These are phyloP conservation scores for Basipetospora chlamydospora DNA, from an alignment of 2,329 filamentous ascomycete species.

Conservation along the genomic window DNA sequence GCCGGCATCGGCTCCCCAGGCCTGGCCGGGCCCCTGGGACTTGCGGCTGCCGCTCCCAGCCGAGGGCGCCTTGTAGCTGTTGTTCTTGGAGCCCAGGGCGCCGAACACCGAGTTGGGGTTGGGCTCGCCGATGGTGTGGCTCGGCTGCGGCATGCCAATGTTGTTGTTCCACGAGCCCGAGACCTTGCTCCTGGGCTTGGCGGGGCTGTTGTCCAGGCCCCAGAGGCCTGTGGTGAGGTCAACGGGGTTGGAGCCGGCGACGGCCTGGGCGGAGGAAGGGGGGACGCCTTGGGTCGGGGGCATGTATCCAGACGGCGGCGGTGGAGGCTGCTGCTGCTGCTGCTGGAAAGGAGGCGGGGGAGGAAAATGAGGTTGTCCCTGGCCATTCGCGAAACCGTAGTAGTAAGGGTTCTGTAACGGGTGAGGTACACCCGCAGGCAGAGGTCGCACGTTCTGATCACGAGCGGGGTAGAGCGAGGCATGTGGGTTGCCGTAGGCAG, in stretches of 20 bases:
- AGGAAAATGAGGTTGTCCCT: background rate
- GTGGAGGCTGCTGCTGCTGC: background rate
- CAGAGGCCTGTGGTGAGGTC: background rate
- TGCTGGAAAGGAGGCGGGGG: background rate
- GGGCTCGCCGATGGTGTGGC: background rate
- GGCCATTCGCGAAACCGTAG: conserved; percentile 14
- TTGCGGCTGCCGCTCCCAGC: too few species aligned
- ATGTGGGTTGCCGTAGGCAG: conserved; percentile 36
- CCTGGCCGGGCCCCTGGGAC: too few species aligned
- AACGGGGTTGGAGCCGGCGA: background rate
- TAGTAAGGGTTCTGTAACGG: conserved; percentile 24
- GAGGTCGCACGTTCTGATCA: conserved; percentile 10
- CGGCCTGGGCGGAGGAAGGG: background rate
- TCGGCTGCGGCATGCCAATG: conserved; percentile 14
- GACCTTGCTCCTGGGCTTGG: conserved; percentile 11
- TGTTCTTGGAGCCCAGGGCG: background rate
- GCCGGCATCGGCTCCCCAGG: too few species aligned
- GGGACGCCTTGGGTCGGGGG: background rate
- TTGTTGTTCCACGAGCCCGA: conserved; percentile 16
- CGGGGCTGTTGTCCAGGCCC: conserved; percentile 5
- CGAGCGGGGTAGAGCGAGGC: conserved; percentile 30
- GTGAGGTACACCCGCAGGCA: conserved; percentile 13
- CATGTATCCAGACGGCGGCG: background rate
- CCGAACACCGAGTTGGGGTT: background rate
- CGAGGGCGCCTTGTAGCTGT: background rate